phyloP scores from a whole-genome alignment of 805 yeast species.

The Yamadazyma ubonensis region DNA sequence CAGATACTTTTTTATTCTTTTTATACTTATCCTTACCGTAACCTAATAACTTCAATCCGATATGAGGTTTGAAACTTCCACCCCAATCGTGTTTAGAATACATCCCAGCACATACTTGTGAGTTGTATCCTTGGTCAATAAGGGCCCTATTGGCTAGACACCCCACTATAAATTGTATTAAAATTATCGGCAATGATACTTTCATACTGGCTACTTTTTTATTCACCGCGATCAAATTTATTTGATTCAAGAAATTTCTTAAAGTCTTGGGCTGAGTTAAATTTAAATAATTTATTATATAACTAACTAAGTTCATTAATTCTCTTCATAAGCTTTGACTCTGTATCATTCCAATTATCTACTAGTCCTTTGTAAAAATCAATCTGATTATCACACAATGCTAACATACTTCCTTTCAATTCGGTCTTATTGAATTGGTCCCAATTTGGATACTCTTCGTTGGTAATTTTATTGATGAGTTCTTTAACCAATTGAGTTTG shows the following conservation, averaged over 20 bases:
- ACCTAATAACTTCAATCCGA: conserved; percentile 28
- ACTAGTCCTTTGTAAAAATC: conserved; percentile 67
- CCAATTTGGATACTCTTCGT: conserved; percentile 61
- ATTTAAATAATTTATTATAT: neutral
- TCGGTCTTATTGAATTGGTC: conserved; percentile 79
- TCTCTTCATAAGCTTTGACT: conserved; percentile 26
- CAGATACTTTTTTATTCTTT: conserved; percentile 20
- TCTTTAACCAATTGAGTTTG: conserved; percentile 47
- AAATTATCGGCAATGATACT: conserved; percentile 6
- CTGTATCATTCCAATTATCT: conserved; percentile 68
- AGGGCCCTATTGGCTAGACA: conserved; percentile 37
- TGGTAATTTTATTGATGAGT: conserved; percentile 45
- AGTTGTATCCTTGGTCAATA: conserved; percentile 44
- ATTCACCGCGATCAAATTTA: conserved; percentile 1
- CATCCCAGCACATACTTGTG: conserved; percentile 87
- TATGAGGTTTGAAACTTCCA: conserved; percentile 56
- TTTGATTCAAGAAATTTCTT: too few species aligned
- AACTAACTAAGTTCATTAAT: conserved; percentile 21
- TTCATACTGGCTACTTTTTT: conserved; percentile 5
- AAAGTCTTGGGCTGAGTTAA: neutral
- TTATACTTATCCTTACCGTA: conserved; percentile 30
- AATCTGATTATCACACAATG: conserved; percentile 75
- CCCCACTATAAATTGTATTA: conserved; percentile 8
- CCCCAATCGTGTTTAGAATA: conserved; percentile 86
- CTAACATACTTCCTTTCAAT: conserved; percentile 64